A percentile compares a stretch with the other conserved stretches of the same genome.
phyloP scores from a whole-genome alignment of 148 eudicot genomes.

The Limonium bicolor region DNA sequence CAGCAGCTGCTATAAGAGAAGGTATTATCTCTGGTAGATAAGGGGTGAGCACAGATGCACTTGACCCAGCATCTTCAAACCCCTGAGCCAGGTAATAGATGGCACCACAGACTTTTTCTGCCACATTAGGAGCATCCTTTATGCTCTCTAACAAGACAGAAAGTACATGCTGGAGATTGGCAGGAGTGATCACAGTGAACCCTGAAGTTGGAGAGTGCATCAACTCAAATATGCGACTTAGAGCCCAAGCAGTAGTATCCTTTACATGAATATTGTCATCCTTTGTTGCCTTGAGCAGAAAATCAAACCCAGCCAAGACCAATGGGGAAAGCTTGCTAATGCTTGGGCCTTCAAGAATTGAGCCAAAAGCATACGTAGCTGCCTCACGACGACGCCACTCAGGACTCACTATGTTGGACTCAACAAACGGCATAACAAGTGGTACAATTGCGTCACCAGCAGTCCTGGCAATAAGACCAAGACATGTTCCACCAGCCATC shows the following conservation, averaged over 20 bases:
- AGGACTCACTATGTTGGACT: conserved; percentile 30
- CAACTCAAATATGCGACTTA: conserved; percentile 58
- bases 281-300: conserved; percentile 44
- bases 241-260: conserved; percentile 79
- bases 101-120: conserved; percentile 57
- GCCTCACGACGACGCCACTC: conserved; percentile 68
- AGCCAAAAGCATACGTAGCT: conserved; percentile 68
- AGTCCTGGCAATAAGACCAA: conserved; percentile 57
- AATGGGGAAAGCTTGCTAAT: conserved; percentile 40
- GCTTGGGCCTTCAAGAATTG: conserved; percentile 59
- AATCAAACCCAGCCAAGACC: conserved; percentile 37
- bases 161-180: conserved; percentile 31
- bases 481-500: conserved; percentile 78
- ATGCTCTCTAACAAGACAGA: conserved; percentile 35
- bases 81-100: conserved; percentile 60
- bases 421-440: conserved; percentile 62
- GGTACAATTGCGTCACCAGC: conserved; percentile 61
- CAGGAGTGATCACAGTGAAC: conserved; percentile 26
- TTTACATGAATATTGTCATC: conserved; percentile 57
- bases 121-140: conserved; percentile 43
- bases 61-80: conserved; percentile 35
- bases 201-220: conserved; percentile 41
- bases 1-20: conserved; percentile 36
- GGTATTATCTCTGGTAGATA: conserved; percentile 34
- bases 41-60: conserved; percentile 34